Evolutionary conservation across 371 early-diverging fungal species (phyloP), one percentile per base, ranked within the genome.

Genomic region (Entomophthora muscae): DNA sequence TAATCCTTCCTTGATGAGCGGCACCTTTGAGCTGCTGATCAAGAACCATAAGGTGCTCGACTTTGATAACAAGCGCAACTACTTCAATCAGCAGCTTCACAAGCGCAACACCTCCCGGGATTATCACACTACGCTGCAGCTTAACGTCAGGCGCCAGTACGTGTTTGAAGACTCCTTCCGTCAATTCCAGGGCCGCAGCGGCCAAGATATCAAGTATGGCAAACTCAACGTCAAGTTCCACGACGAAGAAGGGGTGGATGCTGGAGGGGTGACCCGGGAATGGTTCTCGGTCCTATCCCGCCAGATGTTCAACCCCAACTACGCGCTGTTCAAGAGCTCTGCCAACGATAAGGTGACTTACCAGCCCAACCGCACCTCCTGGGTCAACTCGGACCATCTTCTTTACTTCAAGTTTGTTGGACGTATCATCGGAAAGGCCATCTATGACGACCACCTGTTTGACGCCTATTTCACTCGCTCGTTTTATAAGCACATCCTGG

Each of bases 301-400:
- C 58, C 94, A 96, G 70, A 97, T 98, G 93, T 94, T 98, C 76
- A 93, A 99, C 73, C 98, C 98, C 10, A 88, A 97, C 73, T 96
- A 97, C 70, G 98, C 97, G 3, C 77, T 99, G 56, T 99, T 99
- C 79, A 86, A 83, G 68, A 89, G 92, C 2, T 91, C 97, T 2
- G 95, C 98, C 0, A 90, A 87, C 0, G 97, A 98, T 67, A 88
- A 89, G 62, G 79, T 95, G 21, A 95, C 97, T 0, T 95, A 97
- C 72, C 97, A 96, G 73, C 98, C 98, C 33, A 98, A 96, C 72
- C 89, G 90, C 32, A 82, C 88, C 17, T 95, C 96, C 28, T 82
- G 86, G 73, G 85, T 91, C 58, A 98, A 98, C 71, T 89, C 95
- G 0, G 97, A 96, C 58, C 99, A 99, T 73, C 70, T 99, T 66